A percentile compares a stretch with the other conserved stretches of the same genome.
These are phyloP conservation scores for Brassica balearica DNA, from an alignment of 441 rosid genomes.

Conservation along the genomic window DNA sequence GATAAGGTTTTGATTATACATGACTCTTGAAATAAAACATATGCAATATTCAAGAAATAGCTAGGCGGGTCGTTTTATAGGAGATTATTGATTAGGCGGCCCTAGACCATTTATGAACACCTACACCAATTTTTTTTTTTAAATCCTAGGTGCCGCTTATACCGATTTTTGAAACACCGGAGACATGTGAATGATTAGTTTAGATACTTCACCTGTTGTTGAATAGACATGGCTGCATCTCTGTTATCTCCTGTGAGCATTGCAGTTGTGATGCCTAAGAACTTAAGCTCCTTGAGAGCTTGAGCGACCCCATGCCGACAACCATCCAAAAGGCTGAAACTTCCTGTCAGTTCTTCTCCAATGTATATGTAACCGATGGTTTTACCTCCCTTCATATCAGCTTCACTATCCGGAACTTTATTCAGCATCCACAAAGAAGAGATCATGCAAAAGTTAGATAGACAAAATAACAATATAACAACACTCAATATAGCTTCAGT, in stretches of 20 bases:
- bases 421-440: slow-evolving; percentile 3
- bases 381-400: slow-evolving; percentile 46
- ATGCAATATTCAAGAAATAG: too few relatives aligned
- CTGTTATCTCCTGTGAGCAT: slow-evolving; percentile 87
- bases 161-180: too few relatives aligned
- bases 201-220: slow-evolving; percentile 59
- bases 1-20: background rate
- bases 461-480: background rate
- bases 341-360: slow-evolving; percentile 51
- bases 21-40: background rate
- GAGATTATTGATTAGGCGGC: too few relatives aligned
- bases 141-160: too few relatives aligned
- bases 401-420: slow-evolving; percentile 51
- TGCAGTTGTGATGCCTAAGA: slow-evolving; percentile 55
- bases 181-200: slow-evolving; percentile 5
- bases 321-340: slow-evolving; percentile 67
- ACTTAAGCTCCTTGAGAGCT: slow-evolving; percentile 60
- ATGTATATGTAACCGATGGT: slow-evolving; percentile 64
- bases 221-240: slow-evolving; percentile 63
- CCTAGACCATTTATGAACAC: too few relatives aligned
- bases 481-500: background rate
- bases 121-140: too few relatives aligned
- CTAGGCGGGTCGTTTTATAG: too few relatives aligned
- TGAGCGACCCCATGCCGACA: slow-evolving; percentile 71
- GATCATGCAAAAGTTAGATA: slow-evolving; percentile 26